Evolutionary conservation across 176 grass and related monocot genomes (phyloP).

Genomic region (Microstegium vimineum): DNA sequence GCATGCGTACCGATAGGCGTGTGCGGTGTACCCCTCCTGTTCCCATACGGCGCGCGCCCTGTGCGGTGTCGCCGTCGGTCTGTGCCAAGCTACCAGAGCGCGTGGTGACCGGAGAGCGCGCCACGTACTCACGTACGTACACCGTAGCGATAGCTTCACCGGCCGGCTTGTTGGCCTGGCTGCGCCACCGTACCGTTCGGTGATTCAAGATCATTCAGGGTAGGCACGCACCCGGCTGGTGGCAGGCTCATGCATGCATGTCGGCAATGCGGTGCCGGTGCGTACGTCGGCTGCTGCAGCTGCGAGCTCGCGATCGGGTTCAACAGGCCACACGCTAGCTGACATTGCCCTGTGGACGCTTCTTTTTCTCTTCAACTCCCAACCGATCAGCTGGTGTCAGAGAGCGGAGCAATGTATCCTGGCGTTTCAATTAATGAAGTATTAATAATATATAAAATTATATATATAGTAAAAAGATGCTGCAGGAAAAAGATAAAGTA

Average conservation of each 20-base stretch:
- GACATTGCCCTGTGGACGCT: background rate
- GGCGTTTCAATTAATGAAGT: no score
- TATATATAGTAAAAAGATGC: no score
- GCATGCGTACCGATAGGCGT: no score
- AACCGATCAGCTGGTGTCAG: no score
- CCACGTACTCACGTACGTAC: background rate
- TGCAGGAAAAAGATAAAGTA: no score
- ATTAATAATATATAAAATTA: no score
- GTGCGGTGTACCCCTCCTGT: background rate
- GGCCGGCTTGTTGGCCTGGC: no score
- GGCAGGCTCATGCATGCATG: background rate
- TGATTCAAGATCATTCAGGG: no score
- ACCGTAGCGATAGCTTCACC: no score
- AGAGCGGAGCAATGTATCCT: no score
- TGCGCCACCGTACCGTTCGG: no score
- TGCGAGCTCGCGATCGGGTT: background rate
- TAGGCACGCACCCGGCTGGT: background rate
- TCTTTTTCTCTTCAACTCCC: background rate
- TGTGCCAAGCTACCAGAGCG: background rate
- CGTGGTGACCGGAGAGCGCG: background rate
- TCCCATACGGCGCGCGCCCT: background rate
- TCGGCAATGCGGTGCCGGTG: background rate
- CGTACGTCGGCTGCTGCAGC: background rate
- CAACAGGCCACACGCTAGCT: background rate
- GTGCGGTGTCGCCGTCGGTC: background rate